Evolutionary conservation across 345 rosid species (phyloP), one percentile per base, ranked within the genome.

Genomic region (Eucalyptus albens): DNA sequence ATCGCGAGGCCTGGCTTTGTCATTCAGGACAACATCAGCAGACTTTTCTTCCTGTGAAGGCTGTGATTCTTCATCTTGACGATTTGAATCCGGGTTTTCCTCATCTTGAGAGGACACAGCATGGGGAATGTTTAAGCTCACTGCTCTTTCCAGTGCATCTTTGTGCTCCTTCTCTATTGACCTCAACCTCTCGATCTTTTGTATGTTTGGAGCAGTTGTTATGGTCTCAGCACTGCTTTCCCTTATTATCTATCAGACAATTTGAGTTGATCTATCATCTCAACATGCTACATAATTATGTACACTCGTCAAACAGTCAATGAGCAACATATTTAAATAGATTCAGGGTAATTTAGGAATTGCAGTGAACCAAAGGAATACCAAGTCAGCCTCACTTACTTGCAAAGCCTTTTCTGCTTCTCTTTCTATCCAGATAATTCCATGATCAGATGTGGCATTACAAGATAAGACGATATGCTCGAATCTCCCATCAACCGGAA

Each of bases 401-500:
- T 91, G 86, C 90, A 96, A 89, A 72, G 96, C 98, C 93, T 96
- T 97, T 91, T 97, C 96, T 7, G 98, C 89, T 92, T 97, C 98
- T 91, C 91, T 96, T 92, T 94, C 96, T 86, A 98, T 97, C 98
- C 99, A 98, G 51, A 98, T 60, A 89, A 98, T 96, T 33, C 90
- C 99, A 91, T 98, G 99, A 94, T 97, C 99, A 1, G 99, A 93
- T 24, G 98, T 97, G 55, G 98, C 97, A 67, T 95, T 96, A 67
- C 96, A 96, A 19, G 99, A 96, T 77, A 98, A 92, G 56, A 98
- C 96, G 24, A 98, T 98, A 90, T 96, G 99, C 85, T 98, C 99
- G 89, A 98, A 98, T 90, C 99, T 95, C 56, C 98, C 99, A 88
- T 98, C 99, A 3, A 98, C 99, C 8, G 98, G 99, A 89, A 98